Evolutionary conservation across 225 moss, liverwort and hornwort genomes (phyloP).

Genomic region (Pleurozium schreberi): DNA sequence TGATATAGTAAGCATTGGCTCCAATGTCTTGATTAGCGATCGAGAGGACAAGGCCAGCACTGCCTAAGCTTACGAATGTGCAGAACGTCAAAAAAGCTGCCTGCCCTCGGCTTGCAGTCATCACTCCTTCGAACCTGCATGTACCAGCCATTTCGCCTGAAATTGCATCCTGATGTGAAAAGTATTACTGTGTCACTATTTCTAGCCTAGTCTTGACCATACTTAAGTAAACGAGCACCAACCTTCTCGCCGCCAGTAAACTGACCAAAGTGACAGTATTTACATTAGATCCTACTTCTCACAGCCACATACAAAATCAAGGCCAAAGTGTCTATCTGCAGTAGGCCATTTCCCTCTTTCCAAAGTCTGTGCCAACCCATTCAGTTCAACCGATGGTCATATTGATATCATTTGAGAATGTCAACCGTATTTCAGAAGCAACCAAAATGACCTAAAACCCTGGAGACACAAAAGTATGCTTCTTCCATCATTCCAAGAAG

Average conservation of each 20-base stretch:
- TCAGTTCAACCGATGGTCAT: neutral
- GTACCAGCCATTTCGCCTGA: constrained; percentile 2
- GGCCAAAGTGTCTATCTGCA: neutral
- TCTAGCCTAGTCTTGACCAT: neutral
- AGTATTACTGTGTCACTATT: neutral
- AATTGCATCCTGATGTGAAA: neutral
- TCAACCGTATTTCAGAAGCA: neutral
- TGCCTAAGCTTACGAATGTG: constrained; percentile 79
- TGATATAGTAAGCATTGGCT: constrained; percentile 73
- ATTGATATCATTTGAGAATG: neutral
- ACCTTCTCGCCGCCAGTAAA: neutral
- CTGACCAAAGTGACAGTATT: neutral
- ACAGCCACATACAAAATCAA: neutral
- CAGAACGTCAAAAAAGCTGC: constrained; percentile 95
- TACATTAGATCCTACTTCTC: neutral
- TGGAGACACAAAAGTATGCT: neutral
- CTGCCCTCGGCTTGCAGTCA: constrained; percentile 95
- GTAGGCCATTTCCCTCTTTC: neutral
- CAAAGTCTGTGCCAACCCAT: neutral
- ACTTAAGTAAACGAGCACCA: neutral
- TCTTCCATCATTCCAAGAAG: neutral
- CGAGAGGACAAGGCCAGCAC: constrained; percentile 85
- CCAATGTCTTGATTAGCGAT: constrained; percentile 85
- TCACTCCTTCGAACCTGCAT: constrained; percentile 85
- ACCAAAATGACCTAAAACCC: neutral